Evolutionary conservation across 1,284 basidiomycete genomes (phyloP).

Genomic region (Cryptococcus hybrid): DNA sequence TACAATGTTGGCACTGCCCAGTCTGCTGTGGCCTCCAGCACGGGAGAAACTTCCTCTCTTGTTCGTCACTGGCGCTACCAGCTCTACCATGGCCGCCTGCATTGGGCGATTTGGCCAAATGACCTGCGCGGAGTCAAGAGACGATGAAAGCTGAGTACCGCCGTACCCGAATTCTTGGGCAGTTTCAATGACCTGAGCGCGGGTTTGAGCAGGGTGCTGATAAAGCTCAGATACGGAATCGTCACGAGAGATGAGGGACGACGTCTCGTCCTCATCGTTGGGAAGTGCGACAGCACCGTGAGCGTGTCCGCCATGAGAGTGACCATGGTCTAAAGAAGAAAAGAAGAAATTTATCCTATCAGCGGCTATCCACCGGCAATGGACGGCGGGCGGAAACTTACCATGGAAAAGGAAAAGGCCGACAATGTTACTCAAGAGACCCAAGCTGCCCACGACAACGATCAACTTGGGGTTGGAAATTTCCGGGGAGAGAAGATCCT

Average conservation of each 20-base stretch:
- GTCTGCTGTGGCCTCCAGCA: constrained; percentile 8
- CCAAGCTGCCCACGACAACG: constrained; percentile 85
- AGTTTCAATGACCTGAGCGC: constrained; percentile 81
- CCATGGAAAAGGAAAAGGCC: constrained; percentile 96
- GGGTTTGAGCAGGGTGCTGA: constrained; percentile 78
- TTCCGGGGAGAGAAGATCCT: constrained; percentile 86
- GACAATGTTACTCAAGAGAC: constrained; percentile 87
- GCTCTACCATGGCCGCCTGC: constrained; percentile 18
- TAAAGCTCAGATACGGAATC: constrained; percentile 49
- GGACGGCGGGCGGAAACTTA: constrained; percentile 46
- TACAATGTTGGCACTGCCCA: constrained; percentile 11
- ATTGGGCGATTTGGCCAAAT: constrained; percentile 26
- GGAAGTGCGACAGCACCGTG: constrained; percentile 28
- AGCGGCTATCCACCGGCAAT: neutral
- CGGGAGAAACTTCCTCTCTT: constrained; percentile 17
- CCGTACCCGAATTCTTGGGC: constrained; percentile 70
- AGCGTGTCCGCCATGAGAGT: constrained; percentile 56
- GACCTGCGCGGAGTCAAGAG: constrained; percentile 5
- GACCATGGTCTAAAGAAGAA: constrained; percentile 61
- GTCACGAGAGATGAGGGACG: constrained; percentile 18
- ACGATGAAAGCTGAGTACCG: constrained; percentile 11
- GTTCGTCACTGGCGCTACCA: constrained; percentile 12
- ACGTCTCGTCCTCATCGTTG: constrained; percentile 8
- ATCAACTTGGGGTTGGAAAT: constrained; percentile 84
- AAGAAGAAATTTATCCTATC: neutral